These are phyloP conservation scores for Pythium dissotocum DNA, from an alignment of 352 stramenopile genomes.

Conservation along the genomic window DNA sequence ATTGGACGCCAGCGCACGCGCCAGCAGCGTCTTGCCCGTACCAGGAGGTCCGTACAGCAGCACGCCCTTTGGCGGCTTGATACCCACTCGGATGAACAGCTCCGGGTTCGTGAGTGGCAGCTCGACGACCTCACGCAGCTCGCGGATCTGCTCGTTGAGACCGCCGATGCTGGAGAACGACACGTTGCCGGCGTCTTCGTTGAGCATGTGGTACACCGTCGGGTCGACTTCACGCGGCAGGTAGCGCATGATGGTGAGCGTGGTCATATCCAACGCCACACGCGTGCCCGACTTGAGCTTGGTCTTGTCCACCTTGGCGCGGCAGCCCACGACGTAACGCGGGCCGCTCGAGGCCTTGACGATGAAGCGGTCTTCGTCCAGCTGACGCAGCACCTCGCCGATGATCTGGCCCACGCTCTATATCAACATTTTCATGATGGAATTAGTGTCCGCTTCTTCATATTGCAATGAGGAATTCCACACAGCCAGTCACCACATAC, in stretches of 20 bases:
- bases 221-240: constrained; percentile 98
- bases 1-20: constrained; percentile 97
- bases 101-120: constrained; percentile 99
- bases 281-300: constrained; percentile 97
- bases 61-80: constrained; percentile 98
- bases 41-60: constrained; percentile 98
- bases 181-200: constrained; percentile 96
- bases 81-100: constrained; percentile 97
- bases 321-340: constrained; percentile 98
- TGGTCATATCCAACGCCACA: constrained; percentile 99
- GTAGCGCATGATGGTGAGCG: constrained; percentile 99
- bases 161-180: constrained; percentile 98
- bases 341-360: constrained; percentile 98
- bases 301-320: constrained; percentile 92
- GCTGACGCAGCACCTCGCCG: constrained; percentile 97
- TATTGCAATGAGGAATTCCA: neutral
- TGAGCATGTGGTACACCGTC: constrained; percentile 99
- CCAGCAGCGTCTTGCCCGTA: constrained; percentile 99
- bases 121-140: constrained; percentile 97
- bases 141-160: constrained; percentile 98
- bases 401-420: constrained; percentile 99
- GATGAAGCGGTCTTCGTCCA: constrained; percentile 99
- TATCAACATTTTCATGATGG: no score
- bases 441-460: neutral
- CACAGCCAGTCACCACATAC: constrained; percentile 25